phyloP scores from a whole-genome alignment of 805 yeast species.

The Metschnikowia dekortorum region DNA sequence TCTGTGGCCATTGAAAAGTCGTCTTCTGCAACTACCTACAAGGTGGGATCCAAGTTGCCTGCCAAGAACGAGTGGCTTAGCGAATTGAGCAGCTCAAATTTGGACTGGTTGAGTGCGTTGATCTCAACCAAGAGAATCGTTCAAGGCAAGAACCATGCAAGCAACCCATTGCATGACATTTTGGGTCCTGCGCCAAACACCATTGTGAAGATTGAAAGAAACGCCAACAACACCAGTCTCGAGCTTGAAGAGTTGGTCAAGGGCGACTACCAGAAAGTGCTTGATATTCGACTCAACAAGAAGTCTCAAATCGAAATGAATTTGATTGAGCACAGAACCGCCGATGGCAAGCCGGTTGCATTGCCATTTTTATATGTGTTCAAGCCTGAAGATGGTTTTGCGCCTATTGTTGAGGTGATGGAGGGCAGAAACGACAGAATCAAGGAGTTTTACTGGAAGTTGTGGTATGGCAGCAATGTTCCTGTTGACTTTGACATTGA shows the following conservation, averaged over 20 bases:
- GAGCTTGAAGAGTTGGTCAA: conserved; percentile 66
- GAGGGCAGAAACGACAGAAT: conserved; percentile 89
- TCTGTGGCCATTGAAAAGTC: conserved; percentile 34
- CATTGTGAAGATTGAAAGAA: conserved; percentile 55
- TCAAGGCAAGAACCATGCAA: conserved; percentile 75
- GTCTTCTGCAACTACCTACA: conserved; percentile 30
- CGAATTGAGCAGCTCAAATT: conserved; percentile 70
- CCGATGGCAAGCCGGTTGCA: conserved; percentile 67
- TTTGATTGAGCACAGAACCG: conserved; percentile 85
- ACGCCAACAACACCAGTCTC: conserved; percentile 54
- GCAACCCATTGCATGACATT: conserved; percentile 76
- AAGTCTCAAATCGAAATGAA: conserved; percentile 58
- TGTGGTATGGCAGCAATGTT: conserved; percentile 75
- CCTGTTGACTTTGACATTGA: conserved; percentile 68
- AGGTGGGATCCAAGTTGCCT: conserved; percentile 35
- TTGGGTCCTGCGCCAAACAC: conserved; percentile 67
- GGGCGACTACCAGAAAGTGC: conserved; percentile 65
- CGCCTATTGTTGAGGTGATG: conserved; percentile 89
- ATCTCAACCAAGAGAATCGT: conserved; percentile 73
- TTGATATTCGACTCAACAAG: conserved; percentile 51
- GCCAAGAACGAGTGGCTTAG: conserved; percentile 59
- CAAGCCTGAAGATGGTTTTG: conserved; percentile 85
- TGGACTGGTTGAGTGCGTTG: conserved; percentile 91
- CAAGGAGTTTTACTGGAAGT: conserved; percentile 94
- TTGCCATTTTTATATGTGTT: conserved; percentile 75